Evolutionary conservation across 2,329 filamentous ascomycete genomes (phyloP).

Genomic region (Ascochyta lentis): DNA sequence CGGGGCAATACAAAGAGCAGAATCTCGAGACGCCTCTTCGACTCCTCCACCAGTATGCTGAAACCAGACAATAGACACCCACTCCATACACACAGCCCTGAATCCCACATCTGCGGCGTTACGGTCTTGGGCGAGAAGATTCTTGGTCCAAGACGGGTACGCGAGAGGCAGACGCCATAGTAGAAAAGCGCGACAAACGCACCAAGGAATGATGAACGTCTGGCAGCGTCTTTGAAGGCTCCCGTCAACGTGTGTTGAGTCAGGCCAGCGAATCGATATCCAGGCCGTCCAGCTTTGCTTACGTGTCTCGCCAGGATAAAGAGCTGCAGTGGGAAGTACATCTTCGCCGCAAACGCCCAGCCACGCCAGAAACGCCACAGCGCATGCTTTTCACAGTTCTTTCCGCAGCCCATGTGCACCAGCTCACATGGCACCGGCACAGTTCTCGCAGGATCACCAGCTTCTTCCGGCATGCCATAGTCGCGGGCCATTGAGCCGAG

Average conservation of each 20-base stretch:
- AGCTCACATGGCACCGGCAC: constrained; percentile 82
- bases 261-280: constrained; percentile 22
- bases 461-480: constrained; percentile 70
- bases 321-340: constrained; percentile 78
- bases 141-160: constrained; percentile 75
- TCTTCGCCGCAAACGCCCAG: constrained; percentile 76
- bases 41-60: constrained; percentile 77
- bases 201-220: constrained; percentile 79
- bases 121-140: constrained; percentile 64
- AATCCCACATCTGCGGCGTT: constrained; percentile 63
- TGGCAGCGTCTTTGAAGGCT: constrained; percentile 66
- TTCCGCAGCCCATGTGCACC: constrained; percentile 79
- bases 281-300: constrained; percentile 18
- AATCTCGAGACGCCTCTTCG: constrained; percentile 73
- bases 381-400: constrained; percentile 77
- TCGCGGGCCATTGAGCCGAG: constrained; percentile 76
- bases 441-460: constrained; percentile 73
- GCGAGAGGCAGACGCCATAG: constrained; percentile 80
- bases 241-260: constrained; percentile 50
- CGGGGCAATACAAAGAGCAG: constrained; percentile 81
- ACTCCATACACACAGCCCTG: constrained; percentile 71
- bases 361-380: constrained; percentile 70
- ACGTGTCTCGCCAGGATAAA: constrained; percentile 27
- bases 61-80: constrained; percentile 81
- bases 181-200: constrained; percentile 82